Evolutionary conservation across 1,284 basidiomycete species (phyloP).

Genomic region (Marasmius oreades): DNA sequence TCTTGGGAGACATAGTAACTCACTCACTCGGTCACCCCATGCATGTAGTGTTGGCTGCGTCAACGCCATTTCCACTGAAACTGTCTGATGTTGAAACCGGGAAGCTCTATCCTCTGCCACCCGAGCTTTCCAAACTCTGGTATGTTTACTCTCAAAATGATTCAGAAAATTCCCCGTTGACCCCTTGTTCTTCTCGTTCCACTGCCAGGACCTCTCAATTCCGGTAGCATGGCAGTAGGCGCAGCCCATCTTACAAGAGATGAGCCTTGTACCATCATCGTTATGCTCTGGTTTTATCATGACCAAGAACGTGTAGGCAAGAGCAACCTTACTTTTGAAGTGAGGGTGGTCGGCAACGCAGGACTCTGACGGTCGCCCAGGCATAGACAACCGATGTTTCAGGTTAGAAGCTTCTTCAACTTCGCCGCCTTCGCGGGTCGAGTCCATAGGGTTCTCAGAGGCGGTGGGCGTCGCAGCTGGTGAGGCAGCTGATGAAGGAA

Average conservation of each 20-base stretch:
- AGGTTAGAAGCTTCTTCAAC: no score
- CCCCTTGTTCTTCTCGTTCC: background rate
- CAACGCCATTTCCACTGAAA: no score
- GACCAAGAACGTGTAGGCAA: slow-evolving; percentile 1
- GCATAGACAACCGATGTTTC: background rate
- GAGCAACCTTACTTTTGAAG: background rate
- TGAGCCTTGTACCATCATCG: background rate
- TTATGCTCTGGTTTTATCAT: background rate
- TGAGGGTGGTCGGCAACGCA: background rate
- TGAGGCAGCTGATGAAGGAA: no score
- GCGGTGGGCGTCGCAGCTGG: no score
- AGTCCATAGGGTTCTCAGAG: no score
- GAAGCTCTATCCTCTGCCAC: background rate
- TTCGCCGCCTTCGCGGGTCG: no score
- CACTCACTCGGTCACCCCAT: no score
- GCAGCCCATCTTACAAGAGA: background rate
- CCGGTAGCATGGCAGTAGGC: background rate
- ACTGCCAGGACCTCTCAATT: background rate
- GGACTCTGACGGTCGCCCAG: background rate
- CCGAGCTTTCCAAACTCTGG: background rate
- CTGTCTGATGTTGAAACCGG: no score
- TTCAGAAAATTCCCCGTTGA: background rate
- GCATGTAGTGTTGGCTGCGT: slow-evolving; percentile 1
- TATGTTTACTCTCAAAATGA: slow-evolving; percentile 3
- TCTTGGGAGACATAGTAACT: no score